These are phyloP conservation scores for Patellaria atrata DNA, from an alignment of 495 filamentous ascomycete species.

Conservation along the genomic window DNA sequence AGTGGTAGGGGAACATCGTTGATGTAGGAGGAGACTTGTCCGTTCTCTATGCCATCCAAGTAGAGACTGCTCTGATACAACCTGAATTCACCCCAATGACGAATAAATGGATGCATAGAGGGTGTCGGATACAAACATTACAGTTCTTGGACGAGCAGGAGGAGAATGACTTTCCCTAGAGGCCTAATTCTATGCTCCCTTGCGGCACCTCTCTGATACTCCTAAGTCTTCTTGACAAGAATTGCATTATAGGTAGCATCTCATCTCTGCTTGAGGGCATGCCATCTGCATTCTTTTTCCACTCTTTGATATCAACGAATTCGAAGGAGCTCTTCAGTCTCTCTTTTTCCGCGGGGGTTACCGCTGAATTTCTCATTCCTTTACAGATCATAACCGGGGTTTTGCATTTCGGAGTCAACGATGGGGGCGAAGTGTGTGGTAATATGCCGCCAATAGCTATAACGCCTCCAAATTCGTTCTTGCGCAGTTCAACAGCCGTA, in stretches of 20 bases:
- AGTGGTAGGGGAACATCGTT: no score
- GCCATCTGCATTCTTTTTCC: constrained; percentile 57
- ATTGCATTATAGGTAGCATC: constrained; percentile 86
- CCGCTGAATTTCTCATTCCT: constrained; percentile 43
- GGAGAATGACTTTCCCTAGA: no score
- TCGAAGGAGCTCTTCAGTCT: constrained; percentile 53
- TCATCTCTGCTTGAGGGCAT: constrained; percentile 79
- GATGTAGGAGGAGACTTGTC: no score
- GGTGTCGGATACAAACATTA: no score
- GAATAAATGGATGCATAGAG: no score
- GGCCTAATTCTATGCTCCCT: constrained; percentile 43
- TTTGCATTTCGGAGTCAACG: constrained; percentile 36
- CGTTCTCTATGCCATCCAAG: no score
- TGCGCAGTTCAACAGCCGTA: constrained; percentile 24
- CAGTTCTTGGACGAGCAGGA: no score
- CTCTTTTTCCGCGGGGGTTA: constrained; percentile 49
- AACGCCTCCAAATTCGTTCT: constrained; percentile 39
- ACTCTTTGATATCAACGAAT: constrained; percentile 58
- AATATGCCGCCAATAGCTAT: constrained; percentile 66
- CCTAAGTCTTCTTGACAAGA: constrained; percentile 64
- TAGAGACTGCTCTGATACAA: no score
- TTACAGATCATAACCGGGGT: constrained; percentile 65
- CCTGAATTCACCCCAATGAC: no score
- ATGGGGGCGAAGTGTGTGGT: constrained; percentile 35
- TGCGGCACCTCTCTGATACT: constrained; percentile 48